Evolutionary conservation across 345 rosid species (phyloP), one percentile per base, ranked within the genome.

Genomic region (Euphorbia lathyris): DNA sequence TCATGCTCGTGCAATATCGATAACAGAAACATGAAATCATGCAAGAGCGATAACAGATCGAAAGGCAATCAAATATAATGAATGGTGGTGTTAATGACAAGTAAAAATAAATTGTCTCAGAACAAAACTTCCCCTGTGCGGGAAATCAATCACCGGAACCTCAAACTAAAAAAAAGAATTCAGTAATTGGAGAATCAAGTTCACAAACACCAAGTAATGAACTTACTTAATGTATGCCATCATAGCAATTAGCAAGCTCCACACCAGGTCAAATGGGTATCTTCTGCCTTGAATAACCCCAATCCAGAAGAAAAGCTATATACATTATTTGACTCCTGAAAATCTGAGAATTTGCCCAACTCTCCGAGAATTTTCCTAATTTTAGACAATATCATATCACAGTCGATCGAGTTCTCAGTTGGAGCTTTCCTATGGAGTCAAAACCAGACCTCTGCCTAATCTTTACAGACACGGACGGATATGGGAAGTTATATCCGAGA

Each of bases 291-390:
- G 71, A 62, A 67, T 40, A 66, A 64, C 62, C 65, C 74, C 56
- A 75, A 55, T 57, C 77, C 69, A 62, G 63, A 62, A 55, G 42
- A 34, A 70, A 64, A 74, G 67, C 65, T 83, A 77, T 83, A 27
- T 79, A 83, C 85, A 85, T 50, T 76, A 69, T 59, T 60, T 43
- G 77, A 80, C 64, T 75, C 81, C 40, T 38, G 30, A 63, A 71
- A 76, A 72, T 73, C 66, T 73, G 69, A 67, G 77, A 74, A 72
- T 38, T 43, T 20, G 53, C 70, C 69, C 82, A 76, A 26, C 76
- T 70, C 73, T 42, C 22, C 67, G 48, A 34, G 10, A 59, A 58
- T 74, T 63, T 61, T 68, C 63, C 66, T 26, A 27, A 60, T 32
- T 56, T 32, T 66, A 45, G 30, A 63, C 75, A 40, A 69, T 52